Evolutionary conservation across 768 basidiomycete species (phyloP).

Genomic region (Epithele typhae): DNA sequence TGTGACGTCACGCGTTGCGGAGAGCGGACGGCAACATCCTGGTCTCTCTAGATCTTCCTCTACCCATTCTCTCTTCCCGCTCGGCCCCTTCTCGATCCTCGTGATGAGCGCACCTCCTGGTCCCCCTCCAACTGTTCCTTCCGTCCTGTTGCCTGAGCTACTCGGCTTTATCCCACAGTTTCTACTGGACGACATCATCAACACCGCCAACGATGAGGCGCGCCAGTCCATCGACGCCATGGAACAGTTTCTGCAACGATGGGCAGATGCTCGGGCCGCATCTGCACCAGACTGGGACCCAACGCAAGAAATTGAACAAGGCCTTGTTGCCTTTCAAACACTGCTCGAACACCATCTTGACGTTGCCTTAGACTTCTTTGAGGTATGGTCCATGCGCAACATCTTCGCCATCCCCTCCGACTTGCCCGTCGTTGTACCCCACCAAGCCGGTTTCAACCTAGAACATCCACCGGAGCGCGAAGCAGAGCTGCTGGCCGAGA

Average conservation of each 20-base stretch:
- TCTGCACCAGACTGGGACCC: constrained; percentile 46
- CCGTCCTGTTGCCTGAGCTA: constrained; percentile 63
- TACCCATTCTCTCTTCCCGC: no score
- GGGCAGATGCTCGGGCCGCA: constrained; percentile 64
- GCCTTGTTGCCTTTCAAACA: constrained; percentile 83
- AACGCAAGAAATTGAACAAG: constrained; percentile 71
- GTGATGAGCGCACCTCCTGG: constrained; percentile 3
- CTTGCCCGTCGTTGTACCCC: constrained; percentile 67
- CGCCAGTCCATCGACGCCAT: constrained; percentile 75
- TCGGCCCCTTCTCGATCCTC: no score
- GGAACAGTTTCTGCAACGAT: constrained; percentile 70
- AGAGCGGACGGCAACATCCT: no score
- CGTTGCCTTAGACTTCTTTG: constrained; percentile 88
- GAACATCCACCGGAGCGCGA: constrained; percentile 54
- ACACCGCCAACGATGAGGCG: constrained; percentile 76
- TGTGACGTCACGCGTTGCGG: no score
- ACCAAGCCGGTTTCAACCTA: constrained; percentile 71
- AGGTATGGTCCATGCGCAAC: constrained; percentile 85
- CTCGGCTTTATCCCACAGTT: constrained; percentile 83
- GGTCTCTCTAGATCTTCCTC: no score
- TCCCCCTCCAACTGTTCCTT: constrained; percentile 28
- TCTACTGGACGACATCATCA: constrained; percentile 82
- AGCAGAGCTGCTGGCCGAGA: constrained; percentile 51
- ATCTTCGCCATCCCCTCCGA: constrained; percentile 75
- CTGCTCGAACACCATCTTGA: constrained; percentile 86